Evolutionary conservation across 192 early-diverging fungal species (phyloP).

Genomic region (Rhizophlyctis rosea): DNA sequence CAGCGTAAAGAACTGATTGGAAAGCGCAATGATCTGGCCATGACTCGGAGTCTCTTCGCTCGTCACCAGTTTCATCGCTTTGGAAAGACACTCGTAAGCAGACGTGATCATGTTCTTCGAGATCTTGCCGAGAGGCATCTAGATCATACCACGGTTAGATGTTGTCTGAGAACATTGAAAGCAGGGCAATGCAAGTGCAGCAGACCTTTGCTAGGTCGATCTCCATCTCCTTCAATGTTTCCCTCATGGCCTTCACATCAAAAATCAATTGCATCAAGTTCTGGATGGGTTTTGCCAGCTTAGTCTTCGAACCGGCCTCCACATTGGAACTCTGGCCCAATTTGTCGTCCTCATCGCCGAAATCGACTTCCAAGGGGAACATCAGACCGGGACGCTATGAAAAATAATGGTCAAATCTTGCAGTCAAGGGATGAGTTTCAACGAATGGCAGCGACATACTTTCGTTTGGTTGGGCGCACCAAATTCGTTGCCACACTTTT

Average conservation of each 20-base stretch:
- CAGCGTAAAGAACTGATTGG: conserved; percentile 25
- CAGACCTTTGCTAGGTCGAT: conserved; percentile 20
- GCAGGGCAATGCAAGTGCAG: too few species aligned
- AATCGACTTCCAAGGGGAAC: conserved; percentile 16
- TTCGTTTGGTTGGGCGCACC: conserved; percentile 10
- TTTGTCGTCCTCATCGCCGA: conserved; percentile 4
- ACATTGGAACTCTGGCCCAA: background rate
- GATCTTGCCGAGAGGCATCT: conserved; percentile 26
- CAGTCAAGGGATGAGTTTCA: too few species aligned
- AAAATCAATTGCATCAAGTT: conserved; percentile 24
- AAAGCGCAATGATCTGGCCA: conserved; percentile 6
- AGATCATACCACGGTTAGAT: conserved; percentile 2
- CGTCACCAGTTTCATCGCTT: conserved; percentile 5
- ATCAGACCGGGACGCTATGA: conserved; percentile 11
- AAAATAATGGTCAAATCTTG: background rate
- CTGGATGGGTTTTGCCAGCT: conserved; percentile 3
- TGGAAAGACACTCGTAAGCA: conserved; percentile 13
- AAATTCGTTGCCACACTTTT: conserved; percentile 14
- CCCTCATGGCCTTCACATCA: conserved; percentile 21
- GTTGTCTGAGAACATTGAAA: too few species aligned
- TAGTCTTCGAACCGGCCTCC: conserved; percentile 6
- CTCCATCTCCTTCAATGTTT: conserved; percentile 16
- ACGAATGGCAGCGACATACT: too few species aligned
- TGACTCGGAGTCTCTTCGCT: background rate
- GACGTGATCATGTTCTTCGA: conserved; percentile 7